Base-by-base conservation (phyloP, 2,329 filamentous ascomycete species). In the Aspergillus sp. region DNA sequence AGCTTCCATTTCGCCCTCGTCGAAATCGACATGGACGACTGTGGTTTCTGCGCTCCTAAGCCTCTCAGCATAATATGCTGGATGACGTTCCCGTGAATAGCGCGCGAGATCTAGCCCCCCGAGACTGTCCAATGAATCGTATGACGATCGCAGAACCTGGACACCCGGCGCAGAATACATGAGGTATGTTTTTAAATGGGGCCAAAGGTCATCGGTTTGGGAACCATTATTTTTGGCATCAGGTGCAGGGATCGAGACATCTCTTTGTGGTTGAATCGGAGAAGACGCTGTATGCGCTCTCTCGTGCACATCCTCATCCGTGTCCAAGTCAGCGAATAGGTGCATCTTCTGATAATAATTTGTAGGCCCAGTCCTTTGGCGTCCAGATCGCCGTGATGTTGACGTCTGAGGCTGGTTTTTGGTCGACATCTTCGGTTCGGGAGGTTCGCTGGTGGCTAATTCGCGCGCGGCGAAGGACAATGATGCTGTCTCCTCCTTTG, bases 281-380 rank as follows among this genome's bases (percentile, higher is more conserved):
- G 27, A 3, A 4, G 36, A 39, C 6, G n/a, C 12, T 4, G 26
- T 39, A 26, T 4, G 19, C 7, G 36, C 9, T 4, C 7, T 7
- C 8, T 39, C 36, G 36, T 19, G 9, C 19, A 9, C 36, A 39
- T 52, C 49, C 5, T 50, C 48, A 10, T 52, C 54, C 12, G 52
- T 47, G 7, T 53, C 55, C 10, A 45, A 46, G 3, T 50, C 46
- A 3, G 4, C 28, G 12, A 34, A 45, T 35, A 61, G 51, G 5
- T 49, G 45, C 5, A 50, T 30, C 29, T 48, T 56, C 9, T 56
- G 47, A 42, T 61, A 67, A 42, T 69, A 69, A 19, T 68, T 68
- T 1, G 10, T 40, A 2, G 64, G 62, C 3, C 53, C 57, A 4
- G 43, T 56, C 46, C 52, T 57, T 33, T 54, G 47, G 12, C 66